Evolutionary conservation across 345 rosid species (phyloP).

Genomic region (Pugionium cornutum): DNA sequence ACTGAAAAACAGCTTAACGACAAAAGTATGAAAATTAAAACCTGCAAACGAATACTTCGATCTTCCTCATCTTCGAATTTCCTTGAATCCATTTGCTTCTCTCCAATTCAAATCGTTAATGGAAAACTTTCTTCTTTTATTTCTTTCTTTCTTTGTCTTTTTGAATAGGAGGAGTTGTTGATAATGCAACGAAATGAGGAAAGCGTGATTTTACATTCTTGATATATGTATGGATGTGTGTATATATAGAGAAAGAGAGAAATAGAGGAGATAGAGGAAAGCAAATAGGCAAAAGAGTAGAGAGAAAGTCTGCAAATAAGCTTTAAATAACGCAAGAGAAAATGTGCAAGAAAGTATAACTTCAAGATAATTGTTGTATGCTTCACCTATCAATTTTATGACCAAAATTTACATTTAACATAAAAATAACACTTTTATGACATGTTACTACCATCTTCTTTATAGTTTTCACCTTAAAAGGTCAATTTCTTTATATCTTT

Average conservation of each 20-base stretch:
- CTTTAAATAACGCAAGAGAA: slow-evolving; percentile 42
- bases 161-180: slow-evolving; percentile 35
- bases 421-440: slow-evolving; percentile 4
- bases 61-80: slow-evolving; percentile 45
- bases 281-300: slow-evolving; percentile 23
- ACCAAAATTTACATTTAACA: slow-evolving; percentile 24
- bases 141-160: slow-evolving; percentile 14
- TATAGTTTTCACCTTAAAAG: not conserved
- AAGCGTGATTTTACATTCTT: slow-evolving; percentile 32
- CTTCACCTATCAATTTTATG: slow-evolving; percentile 22
- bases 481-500: too few species aligned
- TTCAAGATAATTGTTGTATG: slow-evolving; percentile 33
- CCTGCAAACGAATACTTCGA: slow-evolving; percentile 56
- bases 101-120: not conserved
- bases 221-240: not conserved
- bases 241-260: slow-evolving; percentile 6
- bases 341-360: slow-evolving; percentile 48
- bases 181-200: slow-evolving; percentile 37
- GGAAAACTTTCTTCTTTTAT: not conserved
- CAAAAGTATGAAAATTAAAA: slow-evolving; percentile 19
- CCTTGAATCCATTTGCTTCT: slow-evolving; percentile 36
- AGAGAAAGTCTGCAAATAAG: slow-evolving; percentile 31
- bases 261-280: slow-evolving; percentile 1
- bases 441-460: slow-evolving; percentile 18
- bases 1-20: not conserved